phyloP scores from a whole-genome alignment of 169 alveolate species.

The Plasmodium relictum region DNA sequence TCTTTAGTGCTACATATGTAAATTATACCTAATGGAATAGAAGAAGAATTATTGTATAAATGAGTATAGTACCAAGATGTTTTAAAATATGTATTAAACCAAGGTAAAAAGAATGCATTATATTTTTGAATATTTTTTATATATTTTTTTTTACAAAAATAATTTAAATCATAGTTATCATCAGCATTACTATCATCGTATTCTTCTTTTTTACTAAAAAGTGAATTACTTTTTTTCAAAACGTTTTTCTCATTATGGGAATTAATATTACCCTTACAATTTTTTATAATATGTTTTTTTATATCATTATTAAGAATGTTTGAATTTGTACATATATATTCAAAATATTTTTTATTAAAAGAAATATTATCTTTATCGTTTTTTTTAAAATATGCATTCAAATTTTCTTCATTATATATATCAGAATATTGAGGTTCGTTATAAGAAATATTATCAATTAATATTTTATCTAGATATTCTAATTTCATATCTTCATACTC shows the following conservation, averaged over 20 bases:
- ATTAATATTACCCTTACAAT: not conserved
- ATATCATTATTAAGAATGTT: constrained; percentile 13
- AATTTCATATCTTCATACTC: constrained; percentile 54
- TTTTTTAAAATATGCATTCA: constrained; percentile 52
- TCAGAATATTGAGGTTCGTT: constrained; percentile 62
- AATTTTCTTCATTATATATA: constrained; percentile 34
- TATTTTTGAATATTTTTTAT: constrained; percentile 31
- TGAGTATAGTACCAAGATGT: constrained; percentile 61
- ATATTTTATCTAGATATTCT: constrained; percentile 20
- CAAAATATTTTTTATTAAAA: constrained; percentile 21
- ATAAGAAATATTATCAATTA: constrained; percentile 44
- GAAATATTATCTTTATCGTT: constrained; percentile 17
- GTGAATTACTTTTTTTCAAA: too few species aligned
- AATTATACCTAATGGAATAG: constrained; percentile 37
- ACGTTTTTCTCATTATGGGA: not conserved
- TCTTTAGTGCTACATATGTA: constrained; percentile 60
- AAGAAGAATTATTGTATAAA: constrained; percentile 23
- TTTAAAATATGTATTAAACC: constrained; percentile 53
- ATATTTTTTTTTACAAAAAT: constrained; percentile 2
- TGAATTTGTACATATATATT: constrained; percentile 43
- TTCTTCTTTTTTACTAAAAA: not conserved
- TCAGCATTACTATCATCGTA: not conserved
- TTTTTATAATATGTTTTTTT: constrained; percentile 13
- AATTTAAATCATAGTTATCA: not conserved
- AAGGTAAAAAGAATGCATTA: constrained; percentile 63